These are phyloP conservation scores for Catharanthus roseus DNA, from an alignment of 257 asterid genomes.

Conservation along the genomic window DNA sequence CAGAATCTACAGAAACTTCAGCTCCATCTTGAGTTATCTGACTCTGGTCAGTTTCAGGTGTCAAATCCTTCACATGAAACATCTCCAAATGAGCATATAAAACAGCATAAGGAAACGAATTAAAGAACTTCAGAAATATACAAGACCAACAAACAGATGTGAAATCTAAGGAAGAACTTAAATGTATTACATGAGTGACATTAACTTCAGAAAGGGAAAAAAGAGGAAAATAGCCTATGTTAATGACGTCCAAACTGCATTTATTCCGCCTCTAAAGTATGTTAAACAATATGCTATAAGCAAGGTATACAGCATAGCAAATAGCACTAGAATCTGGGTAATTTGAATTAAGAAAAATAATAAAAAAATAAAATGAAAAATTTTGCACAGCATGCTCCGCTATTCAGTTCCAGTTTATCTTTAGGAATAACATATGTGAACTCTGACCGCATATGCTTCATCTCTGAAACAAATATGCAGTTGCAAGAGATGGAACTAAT, in stretches of 20 bases:
- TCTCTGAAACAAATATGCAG: not conserved
- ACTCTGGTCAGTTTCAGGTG: constrained; percentile 61
- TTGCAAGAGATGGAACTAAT: not conserved
- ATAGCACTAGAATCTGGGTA: not conserved
- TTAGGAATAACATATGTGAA: not conserved
- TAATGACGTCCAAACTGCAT: not conserved
- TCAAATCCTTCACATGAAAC: constrained; percentile 48
- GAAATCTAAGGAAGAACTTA: not conserved
- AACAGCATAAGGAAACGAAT: not conserved
- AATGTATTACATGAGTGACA: not conserved
- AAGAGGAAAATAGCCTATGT: not conserved
- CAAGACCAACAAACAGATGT: not conserved
- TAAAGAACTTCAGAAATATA: not conserved
- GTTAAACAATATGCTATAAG: not conserved
- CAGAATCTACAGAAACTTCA: constrained; percentile 58
- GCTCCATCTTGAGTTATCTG: constrained; percentile 46
- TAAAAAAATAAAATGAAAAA: too few species aligned
- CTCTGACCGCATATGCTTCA: not conserved
- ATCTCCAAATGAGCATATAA: constrained; percentile 19
- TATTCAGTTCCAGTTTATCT: not conserved
- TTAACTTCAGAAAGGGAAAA: not conserved
- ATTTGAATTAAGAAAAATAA: not conserved
- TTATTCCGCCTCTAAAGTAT: not conserved
- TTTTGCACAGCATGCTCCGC: not conserved
- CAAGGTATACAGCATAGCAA: not conserved